Conservation (phyloP, 2,329 filamentous ascomycete species). For the Berkeleyomyces rouxiae region DNA sequence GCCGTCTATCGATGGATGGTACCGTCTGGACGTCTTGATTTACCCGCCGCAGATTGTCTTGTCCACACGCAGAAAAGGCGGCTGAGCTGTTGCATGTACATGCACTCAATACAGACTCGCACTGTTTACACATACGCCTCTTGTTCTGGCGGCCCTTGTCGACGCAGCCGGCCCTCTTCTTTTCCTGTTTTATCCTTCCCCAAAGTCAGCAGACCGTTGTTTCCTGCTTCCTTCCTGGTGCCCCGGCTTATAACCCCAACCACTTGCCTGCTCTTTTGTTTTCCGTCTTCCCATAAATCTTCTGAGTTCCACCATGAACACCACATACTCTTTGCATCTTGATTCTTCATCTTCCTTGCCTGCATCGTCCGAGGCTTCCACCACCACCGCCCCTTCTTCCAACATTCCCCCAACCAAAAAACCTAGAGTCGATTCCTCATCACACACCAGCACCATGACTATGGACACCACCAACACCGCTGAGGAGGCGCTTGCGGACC, state of each 20-base stretch:
- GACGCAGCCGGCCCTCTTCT: background rate
- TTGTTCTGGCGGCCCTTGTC: background rate
- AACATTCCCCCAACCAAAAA: background rate
- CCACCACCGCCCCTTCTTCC: background rate
- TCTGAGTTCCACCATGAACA: constrained; percentile 8
- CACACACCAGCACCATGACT: constrained; percentile 1
- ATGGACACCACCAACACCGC: constrained; percentile 1
- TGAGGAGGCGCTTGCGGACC: background rate
- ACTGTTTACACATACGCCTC: background rate
- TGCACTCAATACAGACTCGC: background rate
- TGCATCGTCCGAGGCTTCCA: background rate
- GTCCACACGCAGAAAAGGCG: too few species aligned
- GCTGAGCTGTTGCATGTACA: background rate
- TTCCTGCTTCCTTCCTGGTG: background rate
- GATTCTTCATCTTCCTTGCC: constrained; percentile 3
- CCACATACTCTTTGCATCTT: constrained; percentile 6
- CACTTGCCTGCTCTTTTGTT: background rate
- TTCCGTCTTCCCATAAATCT: background rate
- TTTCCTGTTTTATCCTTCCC: background rate
- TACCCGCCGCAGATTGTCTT: too few species aligned
- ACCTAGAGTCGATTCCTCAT: background rate
- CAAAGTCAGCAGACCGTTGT: background rate
- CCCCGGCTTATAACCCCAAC: constrained; percentile 7
- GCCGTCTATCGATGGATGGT: too few species aligned
- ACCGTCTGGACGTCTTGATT: too few species aligned